Conservation (phyloP, 495 filamentous ascomycete genomes). For the Xylaria venustula region DNA sequence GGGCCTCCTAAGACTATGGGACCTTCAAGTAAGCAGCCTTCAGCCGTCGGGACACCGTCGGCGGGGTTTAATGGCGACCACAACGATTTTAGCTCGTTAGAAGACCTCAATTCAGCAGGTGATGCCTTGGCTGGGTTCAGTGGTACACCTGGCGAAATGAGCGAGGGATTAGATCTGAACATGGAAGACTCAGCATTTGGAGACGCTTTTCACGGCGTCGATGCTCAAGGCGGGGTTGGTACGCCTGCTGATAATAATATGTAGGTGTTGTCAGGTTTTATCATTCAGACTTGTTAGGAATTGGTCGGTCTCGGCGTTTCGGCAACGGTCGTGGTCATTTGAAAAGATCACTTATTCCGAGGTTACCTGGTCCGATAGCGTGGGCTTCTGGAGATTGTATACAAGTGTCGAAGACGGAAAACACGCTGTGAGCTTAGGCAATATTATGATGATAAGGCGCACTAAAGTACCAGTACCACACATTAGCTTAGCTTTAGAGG, state of each 20-base stretch:
- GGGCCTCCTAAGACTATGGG: conserved; percentile 15
- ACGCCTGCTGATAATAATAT: conserved; percentile 28
- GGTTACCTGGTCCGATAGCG: background rate
- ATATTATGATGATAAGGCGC: background rate
- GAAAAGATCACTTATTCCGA: background rate
- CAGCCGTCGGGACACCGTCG: conserved; percentile 40
- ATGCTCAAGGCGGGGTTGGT: conserved; percentile 23
- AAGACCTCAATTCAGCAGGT: conserved; percentile 51
- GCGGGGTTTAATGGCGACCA: conserved; percentile 39
- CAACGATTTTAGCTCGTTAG: conserved; percentile 54
- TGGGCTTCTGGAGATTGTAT: background rate
- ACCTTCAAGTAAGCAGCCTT: conserved; percentile 34
- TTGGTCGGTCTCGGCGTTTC: background rate
- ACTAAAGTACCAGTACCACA: no score
- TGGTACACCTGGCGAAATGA: conserved; percentile 36
- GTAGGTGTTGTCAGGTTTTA: conserved; percentile 18
- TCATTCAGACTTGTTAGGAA: background rate
- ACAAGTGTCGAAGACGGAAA: background rate
- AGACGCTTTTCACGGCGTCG: conserved; percentile 55
- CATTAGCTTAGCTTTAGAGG: background rate
- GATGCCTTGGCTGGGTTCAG: conserved; percentile 48
- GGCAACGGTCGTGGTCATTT: background rate
- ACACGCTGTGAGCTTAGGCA: background rate
- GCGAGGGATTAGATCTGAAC: conserved; percentile 42
- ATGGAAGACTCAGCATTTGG: conserved; percentile 59